Evolutionary conservation across 140 eudicot species (phyloP).

Genomic region (Erigeron philadelphicus): DNA sequence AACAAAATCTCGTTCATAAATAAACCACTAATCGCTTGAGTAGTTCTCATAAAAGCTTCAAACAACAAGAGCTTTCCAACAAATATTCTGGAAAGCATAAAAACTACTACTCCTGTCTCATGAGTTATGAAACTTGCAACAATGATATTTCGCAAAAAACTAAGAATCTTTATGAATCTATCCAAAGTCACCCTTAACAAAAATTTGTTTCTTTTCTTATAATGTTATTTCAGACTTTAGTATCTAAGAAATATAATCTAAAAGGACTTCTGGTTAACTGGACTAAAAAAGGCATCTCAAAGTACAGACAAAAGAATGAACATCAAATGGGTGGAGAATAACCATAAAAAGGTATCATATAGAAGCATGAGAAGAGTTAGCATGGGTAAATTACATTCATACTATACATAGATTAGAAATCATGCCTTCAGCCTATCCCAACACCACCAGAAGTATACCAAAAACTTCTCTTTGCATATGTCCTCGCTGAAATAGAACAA

Average conservation of each 20-base stretch:
- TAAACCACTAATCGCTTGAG: not conserved
- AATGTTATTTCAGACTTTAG: constrained; percentile 4
- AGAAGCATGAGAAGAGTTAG: constrained; percentile 19
- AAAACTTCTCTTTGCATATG: constrained; percentile 74
- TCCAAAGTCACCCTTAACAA: not conserved
- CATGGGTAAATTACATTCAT: constrained; percentile 16
- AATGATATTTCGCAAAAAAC: constrained; percentile 4
- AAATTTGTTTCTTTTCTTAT: not conserved
- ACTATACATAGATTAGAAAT: constrained; percentile 17
- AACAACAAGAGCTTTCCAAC: constrained; percentile 9
- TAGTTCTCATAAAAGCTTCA: not conserved
- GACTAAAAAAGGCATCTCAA: not conserved
- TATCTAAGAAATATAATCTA: not conserved
- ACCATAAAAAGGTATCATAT: not conserved
- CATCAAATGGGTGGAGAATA: not conserved
- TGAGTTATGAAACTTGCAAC: not conserved
- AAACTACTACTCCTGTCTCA: not conserved
- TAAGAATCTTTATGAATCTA: constrained; percentile 1
- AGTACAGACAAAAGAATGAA: constrained; percentile 15
- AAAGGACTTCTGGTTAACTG: not conserved
- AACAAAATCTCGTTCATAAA: not conserved
- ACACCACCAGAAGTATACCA: constrained; percentile 96
- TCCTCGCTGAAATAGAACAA: constrained; percentile 54
- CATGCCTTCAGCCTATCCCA: constrained; percentile 80
- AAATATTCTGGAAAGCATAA: constrained; percentile 9